These are phyloP conservation scores for Colletotrichum sp. DNA, from an alignment of 2,329 filamentous ascomycete species.

Conservation along the genomic window DNA sequence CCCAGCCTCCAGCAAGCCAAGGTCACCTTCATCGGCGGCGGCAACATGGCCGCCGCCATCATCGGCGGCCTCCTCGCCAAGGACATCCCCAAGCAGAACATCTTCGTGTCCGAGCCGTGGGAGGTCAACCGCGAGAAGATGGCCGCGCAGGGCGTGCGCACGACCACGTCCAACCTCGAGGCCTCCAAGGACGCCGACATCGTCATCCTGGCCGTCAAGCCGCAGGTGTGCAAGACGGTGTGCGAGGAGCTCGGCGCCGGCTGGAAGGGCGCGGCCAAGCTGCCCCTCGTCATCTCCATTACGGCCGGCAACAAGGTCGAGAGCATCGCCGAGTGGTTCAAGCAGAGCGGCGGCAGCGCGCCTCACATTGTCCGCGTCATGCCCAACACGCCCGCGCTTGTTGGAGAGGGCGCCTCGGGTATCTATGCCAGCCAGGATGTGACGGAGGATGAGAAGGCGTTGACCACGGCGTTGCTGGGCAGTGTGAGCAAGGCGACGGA, in stretches of 20 bases:
- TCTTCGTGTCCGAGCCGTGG: constrained; percentile 56
- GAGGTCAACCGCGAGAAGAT: constrained; percentile 58
- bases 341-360: constrained; percentile 36
- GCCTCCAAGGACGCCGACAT: constrained; percentile 48
- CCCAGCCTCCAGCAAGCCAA: constrained; percentile 13
- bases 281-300: constrained; percentile 54
- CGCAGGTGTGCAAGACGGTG: constrained; percentile 51
- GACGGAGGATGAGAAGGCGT: constrained; percentile 42
- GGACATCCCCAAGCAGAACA: constrained; percentile 46
- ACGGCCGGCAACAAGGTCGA: constrained; percentile 52
- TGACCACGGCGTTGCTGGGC: constrained; percentile 45
- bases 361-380: constrained; percentile 56
- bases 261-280: constrained; percentile 27
- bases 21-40: constrained; percentile 38
- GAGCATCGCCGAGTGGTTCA: constrained; percentile 48
- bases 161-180: constrained; percentile 51
- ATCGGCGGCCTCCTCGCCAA: constrained; percentile 52
- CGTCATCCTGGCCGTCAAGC: constrained; percentile 56
- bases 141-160: constrained; percentile 47
- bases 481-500: constrained; percentile 53
- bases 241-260: constrained; percentile 48
- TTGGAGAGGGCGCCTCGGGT: constrained; percentile 55
- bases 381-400: constrained; percentile 57
- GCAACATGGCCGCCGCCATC: constrained; percentile 59
- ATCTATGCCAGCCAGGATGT: constrained; percentile 49